Base-by-base conservation (phyloP, 2,329 filamentous ascomycete species). In the Lecanicillium sp. region DNA sequence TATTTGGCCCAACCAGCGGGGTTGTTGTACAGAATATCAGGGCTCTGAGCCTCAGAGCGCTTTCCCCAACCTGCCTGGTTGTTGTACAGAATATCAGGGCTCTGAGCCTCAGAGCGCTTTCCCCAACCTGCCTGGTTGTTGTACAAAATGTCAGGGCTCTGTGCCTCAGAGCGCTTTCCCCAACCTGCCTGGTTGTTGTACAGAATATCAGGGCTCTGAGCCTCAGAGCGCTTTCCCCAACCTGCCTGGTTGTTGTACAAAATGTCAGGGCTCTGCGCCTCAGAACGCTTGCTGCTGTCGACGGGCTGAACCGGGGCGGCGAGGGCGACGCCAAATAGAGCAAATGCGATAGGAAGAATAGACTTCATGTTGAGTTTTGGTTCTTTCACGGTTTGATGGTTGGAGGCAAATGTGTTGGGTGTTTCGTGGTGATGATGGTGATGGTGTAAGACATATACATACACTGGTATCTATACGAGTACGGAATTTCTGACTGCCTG, bases 131-230 rank as follows among this genome's bases (percentile, higher is more conserved):
- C 30, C 13, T 34, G 20, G 14, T 34, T 32, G n/a, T 12, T n/a
- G 9, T 40, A 32, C 7, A 33, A 25, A n/a, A 29, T 28, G 14
- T 37, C 20, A 29, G 20, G 27, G 19, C 17, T 29, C 14, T 18
- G 20, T 11, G 7, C 10, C n/a, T 38, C 40, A 17, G 31, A 37
- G 17, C 41, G 37, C 39, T 42, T 44, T n/a, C 42, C 42, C 42
- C 42, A 44, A 4, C 42, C 42, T 13, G 42, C 42, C n/a, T 27
- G 17, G 29, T 44, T 44, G 39, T 44, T 44, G 39, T 41, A 44
- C 4, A 43, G 36, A 29, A 43, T 43, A 13, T 43, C 41, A 11
- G 37, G 37, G 29, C 19, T 39, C 19, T 39, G 36, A 13, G 28
- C 31, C 10, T 41, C 39, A n/a, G 33, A 20, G 7, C 40, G 34